Base-by-base conservation (phyloP, 2,329 filamentous ascomycete genomes). In the Aurifilum marmelostoma region DNA sequence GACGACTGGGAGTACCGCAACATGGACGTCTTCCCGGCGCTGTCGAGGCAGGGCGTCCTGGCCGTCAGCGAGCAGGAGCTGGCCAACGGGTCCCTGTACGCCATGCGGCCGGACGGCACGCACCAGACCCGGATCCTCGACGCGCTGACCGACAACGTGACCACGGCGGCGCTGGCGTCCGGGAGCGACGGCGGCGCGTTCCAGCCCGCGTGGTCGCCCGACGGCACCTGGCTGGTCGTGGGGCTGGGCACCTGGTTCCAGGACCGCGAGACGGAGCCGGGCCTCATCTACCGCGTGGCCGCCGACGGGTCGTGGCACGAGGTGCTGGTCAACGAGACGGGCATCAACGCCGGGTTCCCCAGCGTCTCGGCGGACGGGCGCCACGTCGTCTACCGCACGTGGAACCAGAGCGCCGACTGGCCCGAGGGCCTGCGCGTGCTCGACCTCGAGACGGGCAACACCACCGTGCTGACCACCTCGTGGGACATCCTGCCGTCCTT, bases 191-290 rank as follows among this genome's bases (percentile, higher is more conserved):
- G 75, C 0, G 80, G 79, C 5, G 79, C 80, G 6, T 82, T 80
- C 73, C 78, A 81, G 56, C 80, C 81, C 3, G 71, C 78, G 4
- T 82, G 79, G 77, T 78, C 75, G 0, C 73, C 77, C 1, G 79
- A 82, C 52, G 79, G 78, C 1, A 68, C 76, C 18, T 77, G 76
- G 77, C 71, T 83, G 16, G 76, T 76, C 18, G 77, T 81, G 59
- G 79, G 81, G 16, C 71, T 81, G 1, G 80, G 80, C 8, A 73
- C 73, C 7, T 82, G 81, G 80, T 82, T 82, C 74, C 74, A 75
- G 39, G 69, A 70, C 11, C 79, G 80, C 37, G 73, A 73, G 3
- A 75, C 71, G 24, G 62, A 64, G 16, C 47, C 60, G 14, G 72
- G 50, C 24, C 62, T 63, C 39, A 67, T 73, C 37, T 71, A 71